Conservation (phyloP, 495 filamentous ascomycete genomes). For the Neurospora sp. region DNA sequence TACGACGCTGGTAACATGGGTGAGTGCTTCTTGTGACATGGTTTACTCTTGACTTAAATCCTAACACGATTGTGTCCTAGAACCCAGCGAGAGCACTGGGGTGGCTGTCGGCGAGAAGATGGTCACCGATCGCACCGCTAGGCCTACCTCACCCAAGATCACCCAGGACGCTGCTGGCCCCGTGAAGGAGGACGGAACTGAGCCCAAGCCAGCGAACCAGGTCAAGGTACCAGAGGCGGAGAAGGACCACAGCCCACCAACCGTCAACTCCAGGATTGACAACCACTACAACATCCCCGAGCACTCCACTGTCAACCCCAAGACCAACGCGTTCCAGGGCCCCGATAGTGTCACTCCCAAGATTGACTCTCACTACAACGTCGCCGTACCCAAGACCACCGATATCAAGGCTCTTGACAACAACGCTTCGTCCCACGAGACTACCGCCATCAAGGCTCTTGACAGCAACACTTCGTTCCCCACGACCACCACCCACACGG, state of each 20-base stretch:
- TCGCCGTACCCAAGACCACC: not conserved
- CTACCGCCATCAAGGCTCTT: not conserved
- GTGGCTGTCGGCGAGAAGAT: not conserved
- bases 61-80: not conserved
- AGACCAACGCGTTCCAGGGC: not conserved
- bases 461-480: not conserved
- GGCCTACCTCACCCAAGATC: not conserved
- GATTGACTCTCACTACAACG: not conserved
- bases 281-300: not conserved
- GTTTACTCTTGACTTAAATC: not conserved
- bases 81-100: not conserved
- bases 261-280: not conserved
- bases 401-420: not conserved
- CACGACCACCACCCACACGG: not conserved
- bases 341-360: not conserved
- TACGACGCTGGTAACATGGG: conserved; percentile 49
- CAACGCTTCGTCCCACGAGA: not conserved
- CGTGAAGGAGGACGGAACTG: not conserved
- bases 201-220: not conserved
- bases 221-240: not conserved
- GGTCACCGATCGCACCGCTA: not conserved
- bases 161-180: not conserved
- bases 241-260: not conserved
- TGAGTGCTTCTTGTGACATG: conserved; percentile 4
- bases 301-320: not conserved